These are phyloP conservation scores for Diaporthe batatas DNA, from an alignment of 2,329 filamentous ascomycete genomes.

Conservation along the genomic window DNA sequence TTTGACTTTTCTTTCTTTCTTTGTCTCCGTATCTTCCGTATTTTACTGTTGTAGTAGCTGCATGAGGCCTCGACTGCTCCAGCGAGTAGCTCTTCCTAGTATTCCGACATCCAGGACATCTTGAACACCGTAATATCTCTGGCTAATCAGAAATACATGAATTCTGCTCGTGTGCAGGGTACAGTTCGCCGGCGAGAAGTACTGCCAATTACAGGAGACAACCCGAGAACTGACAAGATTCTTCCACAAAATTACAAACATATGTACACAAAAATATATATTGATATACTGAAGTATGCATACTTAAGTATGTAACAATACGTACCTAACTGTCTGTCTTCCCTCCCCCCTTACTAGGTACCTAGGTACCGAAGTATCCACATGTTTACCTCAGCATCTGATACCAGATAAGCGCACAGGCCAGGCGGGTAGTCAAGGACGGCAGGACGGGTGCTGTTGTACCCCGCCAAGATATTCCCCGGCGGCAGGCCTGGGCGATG, in stretches of 20 bases:
- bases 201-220: not conserved
- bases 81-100: not conserved
- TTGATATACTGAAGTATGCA: too few species aligned
- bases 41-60: not conserved
- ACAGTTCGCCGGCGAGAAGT: too few species aligned
- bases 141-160: too few species aligned
- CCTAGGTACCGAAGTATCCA: not conserved
- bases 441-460: not conserved
- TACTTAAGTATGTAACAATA: too few species aligned
- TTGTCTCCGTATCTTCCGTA: not conserved
- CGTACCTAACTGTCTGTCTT: too few species aligned
- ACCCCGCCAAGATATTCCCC: slow-evolving; percentile 22
- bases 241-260: too few species aligned
- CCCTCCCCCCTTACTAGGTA: not conserved
- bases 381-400: slow-evolving; percentile 13
- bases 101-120: not conserved
- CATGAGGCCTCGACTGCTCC: not conserved
- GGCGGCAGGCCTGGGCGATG: slow-evolving; percentile 4
- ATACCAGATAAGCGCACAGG: slow-evolving; percentile 17
- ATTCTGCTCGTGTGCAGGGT: too few species aligned
- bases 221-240: too few species aligned
- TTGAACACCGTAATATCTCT: too few species aligned
- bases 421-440: too few species aligned
- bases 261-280: not conserved
- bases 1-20: too few species aligned